Evolutionary conservation across 768 basidiomycete species (phyloP), one percentile per base, ranked within the genome.

Genomic region (Suillus brevipes): DNA sequence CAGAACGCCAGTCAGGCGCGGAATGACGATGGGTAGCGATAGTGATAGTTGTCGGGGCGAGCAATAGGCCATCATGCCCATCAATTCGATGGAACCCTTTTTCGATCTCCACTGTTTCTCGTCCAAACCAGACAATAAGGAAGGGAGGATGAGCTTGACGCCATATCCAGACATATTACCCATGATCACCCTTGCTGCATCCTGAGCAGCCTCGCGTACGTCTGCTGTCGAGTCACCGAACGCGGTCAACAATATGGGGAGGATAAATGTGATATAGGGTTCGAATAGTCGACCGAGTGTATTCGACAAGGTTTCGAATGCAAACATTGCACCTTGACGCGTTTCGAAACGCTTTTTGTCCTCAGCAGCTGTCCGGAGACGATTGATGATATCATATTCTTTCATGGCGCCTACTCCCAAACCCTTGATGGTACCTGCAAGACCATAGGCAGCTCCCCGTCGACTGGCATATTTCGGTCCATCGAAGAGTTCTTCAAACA

Each of bases 101-200:
- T 99, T 99, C 1, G 95, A 94, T 16, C 97, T 85, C 97, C 97
- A 99, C 72, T 99, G 97, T 74, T 97, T 98, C 76, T 99, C 97
- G 69, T 99, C 96, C 60, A 99, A 79, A 28, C 95, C 96, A 45
- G 89, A 89, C 12, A 99, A 82, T 25, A 99, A 76, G 2, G 91
- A 90, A 0, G 97, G 97, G 18, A 99, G 79, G 65, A 99, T 95
- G 53, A 95, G 86, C 78, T 99, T 99, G 73, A 99, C 91, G 42
- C 95, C 96, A 74, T 98, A 95, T 1, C 90, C 95, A 18, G 94
- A 96, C 75, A 99, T 84, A 68, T 92, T 92, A 1, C 88, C 90
- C 97, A 99, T 99, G 80, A 99, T 95, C 38, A 95, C 88, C 57
- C 90, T 88, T 4, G 95, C 88, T 2, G 97, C 91, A 67, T 99